Evolutionary conservation across 331 rosid species (phyloP), one percentile per base, ranked within the genome.

Genomic region (Pyrus hybrid): DNA sequence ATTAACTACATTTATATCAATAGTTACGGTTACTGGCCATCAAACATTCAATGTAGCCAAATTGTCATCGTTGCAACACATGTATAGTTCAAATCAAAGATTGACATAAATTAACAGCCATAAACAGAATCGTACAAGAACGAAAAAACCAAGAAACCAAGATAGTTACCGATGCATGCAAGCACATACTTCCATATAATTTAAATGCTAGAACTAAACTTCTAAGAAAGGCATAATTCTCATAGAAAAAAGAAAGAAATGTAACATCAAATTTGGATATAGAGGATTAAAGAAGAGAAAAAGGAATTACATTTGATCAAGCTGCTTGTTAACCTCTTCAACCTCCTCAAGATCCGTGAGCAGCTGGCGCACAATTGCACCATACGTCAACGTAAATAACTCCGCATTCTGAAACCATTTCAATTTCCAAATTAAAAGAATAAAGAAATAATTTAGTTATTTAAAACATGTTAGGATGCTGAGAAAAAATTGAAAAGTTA

Each of bases 261-360:
- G 14, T n/a, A 12, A 61, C 66, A 47, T 18, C 18, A 32, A 78
- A 78, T 60, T 62, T 54, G 63, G 32, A 57, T 75, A 14, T 20
- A 20, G 51, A 10, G 29, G 13, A 33, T 17, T 49, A 16, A 41
- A 17, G 2, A 53, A 77, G 70, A 56, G 20, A 23, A 23, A 29
- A 71, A 66, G 37, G n/a, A 28, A 23, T 29, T 85, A 94, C 99
- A 94, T 94, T 81, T 92, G 99, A 77, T 94, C 97, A 65, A 94
- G 97, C 86, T 94, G 97, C 80, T 92, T 94, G 93, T 94, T 94
- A 35, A 94, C 99, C 87, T 94, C 99, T 73, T 94, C 97, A 26
- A 90, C 97, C 86, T 94, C 99, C 85, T 92, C 99, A 73, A 94
- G 91, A 86, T 94, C 99, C 8, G 99, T 92, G 65, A 94, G 99